Evolutionary conservation across 2,329 filamentous ascomycete species (phyloP).

Genomic region (Camillea tinctor): DNA sequence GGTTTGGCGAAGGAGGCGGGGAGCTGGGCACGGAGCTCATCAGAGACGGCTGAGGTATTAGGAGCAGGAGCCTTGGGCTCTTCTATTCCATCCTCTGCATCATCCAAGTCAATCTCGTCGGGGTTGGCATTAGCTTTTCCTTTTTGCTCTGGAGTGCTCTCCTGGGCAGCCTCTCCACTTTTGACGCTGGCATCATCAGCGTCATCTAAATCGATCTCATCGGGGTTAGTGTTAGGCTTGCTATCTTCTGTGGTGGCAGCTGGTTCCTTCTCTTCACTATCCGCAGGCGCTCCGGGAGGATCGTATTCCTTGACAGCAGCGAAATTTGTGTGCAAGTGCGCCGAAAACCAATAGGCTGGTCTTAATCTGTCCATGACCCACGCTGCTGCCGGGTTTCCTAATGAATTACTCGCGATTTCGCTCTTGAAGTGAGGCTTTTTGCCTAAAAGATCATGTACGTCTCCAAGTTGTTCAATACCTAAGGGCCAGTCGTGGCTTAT

Average conservation of each 20-base stretch:
- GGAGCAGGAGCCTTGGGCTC: conserved; percentile 12
- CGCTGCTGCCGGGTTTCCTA: conserved; percentile 79
- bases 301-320: conserved; percentile 63
- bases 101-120: conserved; percentile 68
- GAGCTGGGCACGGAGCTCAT: conserved; percentile 69
- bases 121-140: conserved; percentile 45
- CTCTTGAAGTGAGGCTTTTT: conserved; percentile 72
- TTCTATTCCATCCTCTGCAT: conserved; percentile 14
- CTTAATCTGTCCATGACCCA: conserved; percentile 78
- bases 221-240: conserved; percentile 48
- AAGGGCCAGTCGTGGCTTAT: conserved; percentile 96
- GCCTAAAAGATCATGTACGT: conserved; percentile 65
- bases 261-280: conserved; percentile 7
- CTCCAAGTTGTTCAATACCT: conserved; percentile 75
- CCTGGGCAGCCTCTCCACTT: conserved; percentile 11
- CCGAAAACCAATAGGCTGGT: conserved; percentile 88
- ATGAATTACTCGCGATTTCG: conserved; percentile 71
- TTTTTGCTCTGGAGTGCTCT: neutral
- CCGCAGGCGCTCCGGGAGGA: conserved; percentile 25
- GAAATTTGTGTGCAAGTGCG: conserved; percentile 90
- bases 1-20: conserved; percentile 69
- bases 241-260: neutral
- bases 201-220: conserved; percentile 70
- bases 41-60: conserved; percentile 46
- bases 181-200: conserved; percentile 55